Percentiles rank a stretch among this genome's conserved stretches.
Conservation (phyloP, 306 rosid genomes). For the Pueraria montana region DNA sequence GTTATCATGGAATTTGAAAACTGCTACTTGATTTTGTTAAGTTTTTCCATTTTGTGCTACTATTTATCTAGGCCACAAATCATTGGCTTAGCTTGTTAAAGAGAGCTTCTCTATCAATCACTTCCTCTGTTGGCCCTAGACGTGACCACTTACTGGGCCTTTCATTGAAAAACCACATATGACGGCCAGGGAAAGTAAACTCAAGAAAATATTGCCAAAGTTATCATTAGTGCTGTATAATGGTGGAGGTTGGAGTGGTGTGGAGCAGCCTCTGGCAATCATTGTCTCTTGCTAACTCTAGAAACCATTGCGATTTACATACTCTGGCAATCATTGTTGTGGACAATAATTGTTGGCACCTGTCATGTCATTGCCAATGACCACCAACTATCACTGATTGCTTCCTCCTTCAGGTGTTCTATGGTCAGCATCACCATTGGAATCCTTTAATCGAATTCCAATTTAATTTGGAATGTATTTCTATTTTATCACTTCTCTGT, state of each 20-base stretch:
- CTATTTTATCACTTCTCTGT: too few relatives aligned
- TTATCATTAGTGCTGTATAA: background rate
- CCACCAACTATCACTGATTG: too few relatives aligned
- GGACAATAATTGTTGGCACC: too few relatives aligned
- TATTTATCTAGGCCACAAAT: background rate
- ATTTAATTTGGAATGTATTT: too few relatives aligned
- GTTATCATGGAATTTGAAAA: slow-evolving; percentile 13
- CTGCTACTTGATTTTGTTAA: background rate
- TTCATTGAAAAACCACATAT: slow-evolving; percentile 2
- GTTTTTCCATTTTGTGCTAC: background rate
- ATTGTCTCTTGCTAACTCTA: too few relatives aligned
- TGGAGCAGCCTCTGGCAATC: background rate
- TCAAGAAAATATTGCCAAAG: background rate
- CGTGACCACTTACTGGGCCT: background rate
- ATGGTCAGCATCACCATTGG: too few relatives aligned
- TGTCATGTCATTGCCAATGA: too few relatives aligned
- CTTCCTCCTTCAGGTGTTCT: too few relatives aligned
- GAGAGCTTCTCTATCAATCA: slow-evolving; percentile 18
- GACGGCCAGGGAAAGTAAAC: background rate
- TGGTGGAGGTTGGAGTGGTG: background rate
- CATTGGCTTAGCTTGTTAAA: slow-evolving; percentile 25
- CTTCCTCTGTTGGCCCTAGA: background rate
- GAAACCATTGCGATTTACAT: too few relatives aligned
- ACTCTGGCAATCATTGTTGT: too few relatives aligned
- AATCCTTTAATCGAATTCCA: too few relatives aligned